Conservation (phyloP, 768 basidiomycete genomes). For the Lactifluus subvellereus region DNA sequence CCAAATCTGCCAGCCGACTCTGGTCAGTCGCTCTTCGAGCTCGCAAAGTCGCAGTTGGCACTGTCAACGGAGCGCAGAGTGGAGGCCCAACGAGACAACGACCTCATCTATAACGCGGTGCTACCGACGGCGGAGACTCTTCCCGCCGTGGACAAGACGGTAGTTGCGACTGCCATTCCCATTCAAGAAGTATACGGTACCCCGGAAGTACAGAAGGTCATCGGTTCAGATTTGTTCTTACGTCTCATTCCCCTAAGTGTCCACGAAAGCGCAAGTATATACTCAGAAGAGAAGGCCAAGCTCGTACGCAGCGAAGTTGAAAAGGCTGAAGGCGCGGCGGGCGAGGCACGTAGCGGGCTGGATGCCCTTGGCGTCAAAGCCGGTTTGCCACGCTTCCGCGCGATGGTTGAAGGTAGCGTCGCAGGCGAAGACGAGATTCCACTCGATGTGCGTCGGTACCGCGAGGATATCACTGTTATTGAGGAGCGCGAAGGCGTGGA, state of each 20-base stretch:
- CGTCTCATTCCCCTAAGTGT: slow-evolving; percentile 87
- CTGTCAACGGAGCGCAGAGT: slow-evolving; percentile 68
- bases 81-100: slow-evolving; percentile 85
- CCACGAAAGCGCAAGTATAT: slow-evolving; percentile 92
- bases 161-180: slow-evolving; percentile 75
- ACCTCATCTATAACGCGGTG: slow-evolving; percentile 94
- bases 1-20: slow-evolving; percentile 87
- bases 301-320: slow-evolving; percentile 85
- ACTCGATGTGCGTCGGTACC: slow-evolving; percentile 64
- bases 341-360: slow-evolving; percentile 68
- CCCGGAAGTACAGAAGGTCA: slow-evolving; percentile 89
- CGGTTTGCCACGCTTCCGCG: slow-evolving; percentile 59
- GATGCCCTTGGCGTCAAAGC: slow-evolving; percentile 78
- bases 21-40: slow-evolving; percentile 69
- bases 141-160: slow-evolving; percentile 73
- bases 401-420: slow-evolving; percentile 62
- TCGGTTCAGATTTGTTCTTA: slow-evolving; percentile 87
- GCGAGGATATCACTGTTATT: slow-evolving; percentile 62
- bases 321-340: slow-evolving; percentile 77
- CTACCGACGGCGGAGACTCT: slow-evolving; percentile 75
- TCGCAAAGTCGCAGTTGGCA: slow-evolving; percentile 76
- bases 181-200: slow-evolving; percentile 93
- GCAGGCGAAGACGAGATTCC: slow-evolving; percentile 63
- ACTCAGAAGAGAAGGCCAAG: slow-evolving; percentile 99
- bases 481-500: slow-evolving; percentile 68